Base-by-base conservation (phyloP, 495 filamentous ascomycete species). In the Extremus antarcticus region DNA sequence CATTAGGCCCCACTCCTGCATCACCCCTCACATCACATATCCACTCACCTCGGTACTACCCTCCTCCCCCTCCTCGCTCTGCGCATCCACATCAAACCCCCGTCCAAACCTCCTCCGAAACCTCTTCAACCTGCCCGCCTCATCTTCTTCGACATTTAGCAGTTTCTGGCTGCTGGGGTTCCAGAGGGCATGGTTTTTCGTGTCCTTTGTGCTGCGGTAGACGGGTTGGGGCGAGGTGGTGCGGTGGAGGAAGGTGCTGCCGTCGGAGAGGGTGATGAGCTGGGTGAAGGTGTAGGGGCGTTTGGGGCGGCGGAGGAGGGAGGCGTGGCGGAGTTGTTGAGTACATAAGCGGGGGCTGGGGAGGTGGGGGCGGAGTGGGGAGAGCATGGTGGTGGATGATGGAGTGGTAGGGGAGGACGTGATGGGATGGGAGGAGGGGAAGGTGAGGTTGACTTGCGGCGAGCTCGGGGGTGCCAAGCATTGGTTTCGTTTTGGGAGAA, bases 231-330 rank as follows among this genome's bases (percentile, higher is more conserved):
- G 92, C 9, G 84, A 88, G 13, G 91, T 94, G 8, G 94, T 95
- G 64, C 94, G 90, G 55, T 86, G 78, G 13, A 85, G 82, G 78
- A 82, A 96, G 53, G 88, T 86, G 64, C 77, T 82, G 53, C 92
- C 92, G 76, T 98, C 92, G n/a, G 83, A 84, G 59, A 95, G 84
- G 53, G 90, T 91, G 51, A 97, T 78, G 29, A 98, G 83, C 71
- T 98, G 92, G 20, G 92, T 95, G 80, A 95, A 95, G 61, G 84
- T 87, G 79, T 96, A 96, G 29, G 92, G 92, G 3, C 90, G 84
- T 63, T 86, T 83, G 16, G 87, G 88, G 2, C 94, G 90, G 32
- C 78, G 81, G 65, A 98, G 79, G 56, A 95, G 86, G n/a, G 85
- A 86, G 22, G 92, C 94, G 66, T 89, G 80, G n/a, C 88, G 86